Base-by-base conservation (phyloP, 805 yeast species). In the Spathaspora hagerdaliae region DNA sequence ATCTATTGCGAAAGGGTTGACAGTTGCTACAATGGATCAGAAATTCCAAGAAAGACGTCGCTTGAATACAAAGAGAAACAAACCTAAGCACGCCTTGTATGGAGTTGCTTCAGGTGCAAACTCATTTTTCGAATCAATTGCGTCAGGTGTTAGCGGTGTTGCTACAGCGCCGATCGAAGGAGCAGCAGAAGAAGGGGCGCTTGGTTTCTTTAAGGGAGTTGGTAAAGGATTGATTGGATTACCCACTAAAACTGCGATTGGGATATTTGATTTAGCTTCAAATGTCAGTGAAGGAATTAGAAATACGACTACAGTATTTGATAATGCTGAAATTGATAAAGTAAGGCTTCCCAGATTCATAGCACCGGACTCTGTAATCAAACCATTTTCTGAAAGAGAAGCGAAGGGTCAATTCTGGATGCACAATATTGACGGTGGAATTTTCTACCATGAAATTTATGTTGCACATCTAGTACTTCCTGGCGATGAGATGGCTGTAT, bases 241-340 rank as follows among this genome's bases (percentile, higher is more conserved):
- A 29, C 99, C 99, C 0, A 91, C 99, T 0, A 94, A 94, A 69
- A 88, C 98, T 0, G 96, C 97, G 0, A 90, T 92, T 54, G 99
- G 99, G 10, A 61, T 94, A 24, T 83, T 94, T 53, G 99, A 94
- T 60, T 73, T 95, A 51, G 96, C 98, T 0, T 85, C 87, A 44
- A 92, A 88, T 63, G 83, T 94, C 33, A 83, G 96, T 67, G 97
- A 91, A 60, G 98, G 98, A 27, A 90, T 95, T 41, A 77, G 91
- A 49, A 91, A 85, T 60, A 87, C 97, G 0, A 89, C 99, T 0
- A 87, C 96, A 0, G 92, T 87, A 1, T 85, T 89, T 60, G 96
- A 89, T 60, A 80, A 77, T 3, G 89, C 83, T 37, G 84, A 84
- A 0, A 75, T 91, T 40, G 87, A 82, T 46, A 83, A 87, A 50